Percentiles rank a stretch among this genome's conserved stretches.
These are phyloP conservation scores for Austroboletus niveus DNA, from an alignment of 1,284 basidiomycete species.

Conservation along the genomic window DNA sequence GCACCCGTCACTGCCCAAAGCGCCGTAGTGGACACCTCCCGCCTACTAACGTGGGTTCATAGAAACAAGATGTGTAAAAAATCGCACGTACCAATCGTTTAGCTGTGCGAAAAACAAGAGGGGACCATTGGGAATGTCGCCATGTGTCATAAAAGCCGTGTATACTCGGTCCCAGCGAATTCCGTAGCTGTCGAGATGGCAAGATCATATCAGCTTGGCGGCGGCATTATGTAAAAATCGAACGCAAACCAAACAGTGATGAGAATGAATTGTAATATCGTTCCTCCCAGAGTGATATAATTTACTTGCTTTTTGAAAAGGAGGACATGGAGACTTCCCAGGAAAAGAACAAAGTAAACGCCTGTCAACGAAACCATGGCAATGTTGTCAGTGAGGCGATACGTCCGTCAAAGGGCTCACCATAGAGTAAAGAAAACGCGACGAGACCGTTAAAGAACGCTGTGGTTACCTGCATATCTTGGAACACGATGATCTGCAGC, in stretches of 20 bases:
- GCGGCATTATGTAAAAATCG: no score
- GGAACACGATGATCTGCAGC: background rate
- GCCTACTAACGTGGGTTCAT: background rate
- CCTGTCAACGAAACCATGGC: background rate
- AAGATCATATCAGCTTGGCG: background rate
- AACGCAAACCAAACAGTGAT: constrained; percentile 6
- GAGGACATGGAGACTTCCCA: constrained; percentile 7
- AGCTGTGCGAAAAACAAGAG: constrained; percentile 5
- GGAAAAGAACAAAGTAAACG: constrained; percentile 7
- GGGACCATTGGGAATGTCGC: constrained; percentile 2
- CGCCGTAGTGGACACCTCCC: constrained; percentile 6
- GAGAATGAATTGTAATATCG: constrained; percentile 8
- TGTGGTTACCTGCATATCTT: constrained; percentile 6
- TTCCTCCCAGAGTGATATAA: constrained; percentile 2
- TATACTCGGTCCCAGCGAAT: constrained; percentile 11
- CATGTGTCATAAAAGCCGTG: constrained; percentile 7
- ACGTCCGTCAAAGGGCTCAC: background rate
- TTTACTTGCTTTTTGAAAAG: constrained; percentile 1
- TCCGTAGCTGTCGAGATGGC: background rate
- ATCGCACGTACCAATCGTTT: constrained; percentile 5
- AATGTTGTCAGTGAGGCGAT: no score
- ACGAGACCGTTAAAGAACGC: constrained; percentile 10
- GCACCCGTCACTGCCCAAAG: constrained; percentile 8
- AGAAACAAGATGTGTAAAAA: background rate
- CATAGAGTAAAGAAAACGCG: constrained; percentile 11